Evolutionary conservation across 805 yeast genomes (phyloP).

Genomic region (Saccharomycopsis oosterbeekiorum): DNA sequence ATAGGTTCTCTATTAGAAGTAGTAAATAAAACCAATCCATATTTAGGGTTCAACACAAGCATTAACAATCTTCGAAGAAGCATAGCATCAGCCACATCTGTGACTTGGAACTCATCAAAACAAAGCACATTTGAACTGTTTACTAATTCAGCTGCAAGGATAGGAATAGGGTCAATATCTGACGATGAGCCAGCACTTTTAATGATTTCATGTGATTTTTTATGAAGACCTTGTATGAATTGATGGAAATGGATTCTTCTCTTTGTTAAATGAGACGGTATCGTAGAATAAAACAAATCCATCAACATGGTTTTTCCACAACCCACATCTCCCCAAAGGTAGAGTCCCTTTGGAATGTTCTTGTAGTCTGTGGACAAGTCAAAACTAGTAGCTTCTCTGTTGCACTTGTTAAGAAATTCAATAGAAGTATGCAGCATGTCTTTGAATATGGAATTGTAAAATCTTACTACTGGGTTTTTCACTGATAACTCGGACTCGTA

Average conservation of each 20-base stretch:
- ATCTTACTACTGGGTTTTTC: neutral
- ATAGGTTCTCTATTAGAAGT: slow-evolving; percentile 95
- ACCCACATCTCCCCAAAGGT: slow-evolving; percentile 94
- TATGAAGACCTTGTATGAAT: slow-evolving; percentile 91
- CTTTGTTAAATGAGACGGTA: slow-evolving; percentile 70
- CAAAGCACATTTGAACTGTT: slow-evolving; percentile 69
- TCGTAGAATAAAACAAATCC: slow-evolving; percentile 85
- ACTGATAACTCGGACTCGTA: neutral
- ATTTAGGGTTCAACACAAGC: slow-evolving; percentile 55
- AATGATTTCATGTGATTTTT: slow-evolving; percentile 70
- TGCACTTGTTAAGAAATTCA: neutral
- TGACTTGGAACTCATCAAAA: slow-evolving; percentile 95
- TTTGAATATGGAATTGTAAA: neutral
- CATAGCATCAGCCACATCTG: slow-evolving; percentile 99
- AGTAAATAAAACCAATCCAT: slow-evolving; percentile 82
- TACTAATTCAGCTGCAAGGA: slow-evolving; percentile 76
- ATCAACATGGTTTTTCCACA: slow-evolving; percentile 98
- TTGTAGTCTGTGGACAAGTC: slow-evolving; percentile 17
- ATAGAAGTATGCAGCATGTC: neutral
- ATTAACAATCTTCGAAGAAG: slow-evolving; percentile 66
- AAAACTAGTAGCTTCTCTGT: neutral
- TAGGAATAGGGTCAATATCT: slow-evolving; percentile 75
- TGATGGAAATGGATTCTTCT: slow-evolving; percentile 89
- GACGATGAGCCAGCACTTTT: slow-evolving; percentile 42
- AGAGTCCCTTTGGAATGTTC: slow-evolving; percentile 68